phyloP scores from a whole-genome alignment of 2,329 filamentous ascomycete genomes.

The Pseudocercospora ulei region DNA sequence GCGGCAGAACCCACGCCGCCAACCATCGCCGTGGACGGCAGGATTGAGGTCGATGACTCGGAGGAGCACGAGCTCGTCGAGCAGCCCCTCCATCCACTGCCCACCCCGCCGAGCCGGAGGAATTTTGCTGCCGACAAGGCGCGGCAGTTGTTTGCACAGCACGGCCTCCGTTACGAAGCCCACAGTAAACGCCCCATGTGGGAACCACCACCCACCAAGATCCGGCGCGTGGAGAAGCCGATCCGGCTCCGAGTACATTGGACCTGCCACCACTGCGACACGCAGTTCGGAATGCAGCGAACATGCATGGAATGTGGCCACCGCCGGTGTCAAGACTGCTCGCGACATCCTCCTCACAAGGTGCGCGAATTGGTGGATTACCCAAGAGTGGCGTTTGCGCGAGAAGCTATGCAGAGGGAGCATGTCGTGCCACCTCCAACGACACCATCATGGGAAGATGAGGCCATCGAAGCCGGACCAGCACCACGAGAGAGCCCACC shows the following conservation, averaged over 20 bases:
- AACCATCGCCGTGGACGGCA: conserved; percentile 11
- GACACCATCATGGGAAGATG: conserved; percentile 2
- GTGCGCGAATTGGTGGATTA: conserved; percentile 46
- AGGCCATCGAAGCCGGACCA: background rate
- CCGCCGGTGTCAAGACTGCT: conserved; percentile 68
- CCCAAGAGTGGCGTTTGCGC: conserved; percentile 37
- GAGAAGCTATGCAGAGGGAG: conserved; percentile 32
- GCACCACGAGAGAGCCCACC: conserved; percentile 8
- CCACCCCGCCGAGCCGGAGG: conserved; percentile 14
- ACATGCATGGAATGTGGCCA: conserved; percentile 70
- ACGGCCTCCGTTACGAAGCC: conserved; percentile 34
- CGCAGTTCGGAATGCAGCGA: conserved; percentile 62
- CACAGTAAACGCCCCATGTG: conserved; percentile 14
- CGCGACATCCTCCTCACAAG: conserved; percentile 60
- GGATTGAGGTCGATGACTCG: conserved; percentile 20
- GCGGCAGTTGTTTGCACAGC: conserved; percentile 38
- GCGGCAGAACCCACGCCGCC: conserved; percentile 6
- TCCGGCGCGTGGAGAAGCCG: conserved; percentile 45
- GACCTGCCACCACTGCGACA: conserved; percentile 71
- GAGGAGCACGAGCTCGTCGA: conserved; percentile 22
- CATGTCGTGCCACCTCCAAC: conserved; percentile 4
- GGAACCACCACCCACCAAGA: conserved; percentile 25
- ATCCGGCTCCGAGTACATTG: conserved; percentile 69
- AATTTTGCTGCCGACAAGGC: conserved; percentile 25
- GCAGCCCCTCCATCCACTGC: conserved; percentile 21